Conservation (phyloP, 1,139 yeast species). For the Hyphopichia fennica region DNA sequence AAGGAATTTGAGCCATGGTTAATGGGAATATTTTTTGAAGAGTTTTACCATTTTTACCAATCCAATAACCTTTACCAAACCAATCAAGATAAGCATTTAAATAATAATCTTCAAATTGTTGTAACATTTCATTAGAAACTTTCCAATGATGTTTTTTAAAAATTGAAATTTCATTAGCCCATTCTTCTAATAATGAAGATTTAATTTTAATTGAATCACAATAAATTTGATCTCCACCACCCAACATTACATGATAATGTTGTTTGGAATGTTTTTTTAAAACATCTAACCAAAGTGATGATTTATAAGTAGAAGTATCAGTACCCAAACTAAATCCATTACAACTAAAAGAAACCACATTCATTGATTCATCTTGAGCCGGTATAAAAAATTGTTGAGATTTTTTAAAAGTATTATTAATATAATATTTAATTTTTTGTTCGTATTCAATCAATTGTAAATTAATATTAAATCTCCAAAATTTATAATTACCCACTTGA, state of each 20-base stretch:
- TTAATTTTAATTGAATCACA: slow-evolving; percentile 75
- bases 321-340: slow-evolving; percentile 87
- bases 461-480: slow-evolving; percentile 63
- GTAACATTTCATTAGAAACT: slow-evolving; percentile 46
- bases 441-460: slow-evolving; percentile 47
- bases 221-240: slow-evolving; percentile 96
- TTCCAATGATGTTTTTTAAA: slow-evolving; percentile 38
- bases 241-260: slow-evolving; percentile 91
- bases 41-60: slow-evolving; percentile 64
- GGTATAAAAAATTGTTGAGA: slow-evolving; percentile 60
- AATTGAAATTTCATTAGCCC: slow-evolving; percentile 59
- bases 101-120: slow-evolving; percentile 65
- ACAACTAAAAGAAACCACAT: slow-evolving; percentile 79
- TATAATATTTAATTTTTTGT: slow-evolving; percentile 59
- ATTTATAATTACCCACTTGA: slow-evolving; percentile 50
- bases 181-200: slow-evolving; percentile 53
- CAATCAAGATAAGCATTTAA: slow-evolving; percentile 74
- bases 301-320: slow-evolving; percentile 63
- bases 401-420: slow-evolving; percentile 45
- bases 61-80: slow-evolving; percentile 91
- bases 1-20: slow-evolving; percentile 81
- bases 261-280: slow-evolving; percentile 57
- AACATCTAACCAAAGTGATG: slow-evolving; percentile 86
- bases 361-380: slow-evolving; percentile 61
- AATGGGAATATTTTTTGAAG: slow-evolving; percentile 67